phyloP scores from a whole-genome alignment of 495 filamentous ascomycete genomes.

The Podospora comata region DNA sequence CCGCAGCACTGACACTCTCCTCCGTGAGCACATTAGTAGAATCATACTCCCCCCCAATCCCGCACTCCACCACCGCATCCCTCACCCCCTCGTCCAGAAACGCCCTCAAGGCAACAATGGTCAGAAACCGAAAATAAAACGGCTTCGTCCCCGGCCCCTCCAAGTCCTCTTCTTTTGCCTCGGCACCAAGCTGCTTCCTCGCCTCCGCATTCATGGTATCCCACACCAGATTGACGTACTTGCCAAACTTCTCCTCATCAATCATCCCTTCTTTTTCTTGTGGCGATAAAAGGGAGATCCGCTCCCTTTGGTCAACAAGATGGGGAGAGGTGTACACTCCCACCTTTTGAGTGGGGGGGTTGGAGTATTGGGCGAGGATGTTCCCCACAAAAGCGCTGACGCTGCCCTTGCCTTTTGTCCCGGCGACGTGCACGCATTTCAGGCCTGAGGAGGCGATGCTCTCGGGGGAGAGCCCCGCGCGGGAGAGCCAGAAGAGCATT shows the following conservation, averaged over 20 bases:
- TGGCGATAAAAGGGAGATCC: constrained; percentile 51
- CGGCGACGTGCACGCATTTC: constrained; percentile 56
- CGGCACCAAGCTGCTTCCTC: constrained; percentile 16
- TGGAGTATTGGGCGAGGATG: constrained; percentile 40
- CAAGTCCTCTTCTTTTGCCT: constrained; percentile 13
- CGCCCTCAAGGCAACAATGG: constrained; percentile 43
- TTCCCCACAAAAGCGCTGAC: constrained; percentile 47
- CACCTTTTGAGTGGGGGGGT: constrained; percentile 36
- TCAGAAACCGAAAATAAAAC: constrained; percentile 57
- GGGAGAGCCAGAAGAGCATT: constrained; percentile 74
- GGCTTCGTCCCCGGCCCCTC: constrained; percentile 45
- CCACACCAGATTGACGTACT: constrained; percentile 67
- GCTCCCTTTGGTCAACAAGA: constrained; percentile 58
- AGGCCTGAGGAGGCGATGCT: constrained; percentile 32
- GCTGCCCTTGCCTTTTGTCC: constrained; percentile 62
- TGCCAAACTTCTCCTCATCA: constrained; percentile 49
- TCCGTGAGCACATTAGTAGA: constrained; percentile 45
- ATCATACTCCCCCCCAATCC: constrained; percentile 53
- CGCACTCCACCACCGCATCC: constrained; percentile 46
- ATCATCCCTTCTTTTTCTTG: constrained; percentile 39
- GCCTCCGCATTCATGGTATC: constrained; percentile 41
- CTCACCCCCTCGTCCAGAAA: constrained; percentile 44
- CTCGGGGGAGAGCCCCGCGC: constrained; percentile 61
- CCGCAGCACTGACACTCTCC: constrained; percentile 36
- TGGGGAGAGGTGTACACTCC: constrained; percentile 69